Evolutionary conservation across 1,284 basidiomycete species (phyloP).

Genomic region (Bjerkandera adusta): DNA sequence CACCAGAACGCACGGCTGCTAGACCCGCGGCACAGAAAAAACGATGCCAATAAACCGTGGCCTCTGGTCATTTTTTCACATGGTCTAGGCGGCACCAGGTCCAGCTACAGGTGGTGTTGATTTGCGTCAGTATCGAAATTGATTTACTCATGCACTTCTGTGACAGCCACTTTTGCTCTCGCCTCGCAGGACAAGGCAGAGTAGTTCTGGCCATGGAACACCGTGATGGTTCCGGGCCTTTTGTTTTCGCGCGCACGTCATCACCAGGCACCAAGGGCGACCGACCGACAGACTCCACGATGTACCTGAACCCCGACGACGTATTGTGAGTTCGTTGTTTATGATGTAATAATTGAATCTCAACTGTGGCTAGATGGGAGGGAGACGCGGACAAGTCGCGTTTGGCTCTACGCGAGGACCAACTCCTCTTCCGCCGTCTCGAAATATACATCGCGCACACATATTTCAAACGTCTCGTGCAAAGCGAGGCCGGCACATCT

Average conservation of each 20-base stretch:
- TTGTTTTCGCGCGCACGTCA: slow-evolving; percentile 35
- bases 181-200: slow-evolving; percentile 70
- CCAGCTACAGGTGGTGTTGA: slow-evolving; percentile 59
- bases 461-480: slow-evolving; percentile 18
- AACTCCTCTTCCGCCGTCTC: slow-evolving; percentile 61
- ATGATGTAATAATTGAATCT: slow-evolving; percentile 1
- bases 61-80: slow-evolving; percentile 81
- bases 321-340: slow-evolving; percentile 20
- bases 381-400: slow-evolving; percentile 2
- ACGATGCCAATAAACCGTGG: slow-evolving; percentile 37
- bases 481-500: background rate
- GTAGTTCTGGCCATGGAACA: slow-evolving; percentile 80
- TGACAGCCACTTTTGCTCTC: slow-evolving; percentile 64
- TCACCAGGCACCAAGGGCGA: slow-evolving; percentile 18
- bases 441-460: slow-evolving; percentile 64
- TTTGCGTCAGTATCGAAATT: background rate
- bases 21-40: slow-evolving; percentile 27
- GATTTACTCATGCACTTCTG: slow-evolving; percentile 33
- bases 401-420: slow-evolving; percentile 46
- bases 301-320: slow-evolving; percentile 26
- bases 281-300: slow-evolving; percentile 18
- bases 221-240: slow-evolving; percentile 68
- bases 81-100: slow-evolving; percentile 74
- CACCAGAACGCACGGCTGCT: slow-evolving; percentile 54
- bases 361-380: slow-evolving; percentile 13